These are phyloP conservation scores for Phytophthora fragariae DNA, from an alignment of 352 stramenopile genomes.

Conservation along the genomic window DNA sequence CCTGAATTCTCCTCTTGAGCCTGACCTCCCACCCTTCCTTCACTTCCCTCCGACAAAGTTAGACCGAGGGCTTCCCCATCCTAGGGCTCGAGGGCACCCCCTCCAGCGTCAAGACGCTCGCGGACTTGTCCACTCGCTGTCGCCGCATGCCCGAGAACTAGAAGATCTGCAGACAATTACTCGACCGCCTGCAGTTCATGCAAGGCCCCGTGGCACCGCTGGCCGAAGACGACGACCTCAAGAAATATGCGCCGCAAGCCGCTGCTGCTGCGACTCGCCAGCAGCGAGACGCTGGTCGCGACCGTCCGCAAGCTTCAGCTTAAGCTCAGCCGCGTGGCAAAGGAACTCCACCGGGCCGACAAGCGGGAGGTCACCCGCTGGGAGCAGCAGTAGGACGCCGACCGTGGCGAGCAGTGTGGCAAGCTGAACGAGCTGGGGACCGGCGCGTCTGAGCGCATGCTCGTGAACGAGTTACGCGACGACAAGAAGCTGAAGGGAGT, in stretches of 20 bases:
- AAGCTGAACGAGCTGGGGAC: conserved; percentile 4
- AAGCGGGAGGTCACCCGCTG: neutral
- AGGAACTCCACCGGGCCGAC: neutral
- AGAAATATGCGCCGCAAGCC: conserved; percentile 3
- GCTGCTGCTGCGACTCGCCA: conserved; percentile 28
- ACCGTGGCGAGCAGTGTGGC: conserved; percentile 3
- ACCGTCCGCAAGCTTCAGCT: conserved; percentile 16
- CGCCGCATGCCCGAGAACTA: conserved; percentile 17
- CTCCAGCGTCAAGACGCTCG: conserved; percentile 6
- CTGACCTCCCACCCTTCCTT: too few relatives aligned
- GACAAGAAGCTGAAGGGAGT: conserved; percentile 14
- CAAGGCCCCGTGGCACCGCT: neutral
- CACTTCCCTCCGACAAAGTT: neutral
- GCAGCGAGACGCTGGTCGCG: conserved; percentile 8
- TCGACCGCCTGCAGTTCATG: neutral
- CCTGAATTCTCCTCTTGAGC: neutral
- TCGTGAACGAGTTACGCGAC: conserved; percentile 26
- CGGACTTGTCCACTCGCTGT: neutral
- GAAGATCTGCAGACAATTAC: neutral
- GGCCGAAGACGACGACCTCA: conserved; percentile 58
- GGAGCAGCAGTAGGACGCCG: neutral
- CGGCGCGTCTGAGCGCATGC: conserved; percentile 6
- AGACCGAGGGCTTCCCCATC: conserved; percentile 6
- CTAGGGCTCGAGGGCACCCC: neutral
- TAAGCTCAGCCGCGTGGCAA: conserved; percentile 16